phyloP scores from a whole-genome alignment of 176 grass and related monocot genomes.

The Thinopyrum elongatum region DNA sequence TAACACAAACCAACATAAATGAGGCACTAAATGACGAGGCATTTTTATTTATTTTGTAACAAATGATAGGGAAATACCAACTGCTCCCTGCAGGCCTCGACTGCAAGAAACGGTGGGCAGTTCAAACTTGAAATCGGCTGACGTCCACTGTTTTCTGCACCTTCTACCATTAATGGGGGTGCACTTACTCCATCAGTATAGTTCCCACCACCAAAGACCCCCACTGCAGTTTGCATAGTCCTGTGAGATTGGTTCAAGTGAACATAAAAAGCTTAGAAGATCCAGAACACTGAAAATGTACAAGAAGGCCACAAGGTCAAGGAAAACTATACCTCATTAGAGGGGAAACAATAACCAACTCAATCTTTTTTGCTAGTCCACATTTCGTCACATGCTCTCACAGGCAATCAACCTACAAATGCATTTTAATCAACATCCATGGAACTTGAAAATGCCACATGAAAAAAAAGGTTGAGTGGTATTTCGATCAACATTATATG shows the following conservation, averaged over 20 bases:
- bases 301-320: neutral
- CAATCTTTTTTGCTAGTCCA: slow-evolving; percentile 60
- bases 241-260: slow-evolving; percentile 32
- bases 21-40: neutral
- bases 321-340: slow-evolving; percentile 57
- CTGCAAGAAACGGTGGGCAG: slow-evolving; percentile 67
- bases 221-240: slow-evolving; percentile 93
- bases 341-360: slow-evolving; percentile 83
- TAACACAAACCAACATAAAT: neutral
- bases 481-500: neutral
- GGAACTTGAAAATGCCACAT: neutral
- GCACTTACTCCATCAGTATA: slow-evolving; percentile 34
- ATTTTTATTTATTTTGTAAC: neutral
- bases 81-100: slow-evolving; percentile 74
- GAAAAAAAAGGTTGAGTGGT: neutral
- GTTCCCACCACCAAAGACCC: slow-evolving; percentile 87
- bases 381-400: slow-evolving; percentile 58
- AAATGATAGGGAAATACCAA: slow-evolving; percentile 53
- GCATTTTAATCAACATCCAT: neutral
- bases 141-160: slow-evolving; percentile 51
- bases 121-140: slow-evolving; percentile 62
- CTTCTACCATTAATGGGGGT: slow-evolving; percentile 67
- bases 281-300: neutral
- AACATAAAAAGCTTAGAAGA: neutral
- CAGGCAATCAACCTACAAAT: slow-evolving; percentile 60